Percentiles rank a stretch among this genome's conserved stretches.
phyloP scores from a whole-genome alignment of 2,329 filamentous ascomycete species.

The Mycosphaerella arachidis region DNA sequence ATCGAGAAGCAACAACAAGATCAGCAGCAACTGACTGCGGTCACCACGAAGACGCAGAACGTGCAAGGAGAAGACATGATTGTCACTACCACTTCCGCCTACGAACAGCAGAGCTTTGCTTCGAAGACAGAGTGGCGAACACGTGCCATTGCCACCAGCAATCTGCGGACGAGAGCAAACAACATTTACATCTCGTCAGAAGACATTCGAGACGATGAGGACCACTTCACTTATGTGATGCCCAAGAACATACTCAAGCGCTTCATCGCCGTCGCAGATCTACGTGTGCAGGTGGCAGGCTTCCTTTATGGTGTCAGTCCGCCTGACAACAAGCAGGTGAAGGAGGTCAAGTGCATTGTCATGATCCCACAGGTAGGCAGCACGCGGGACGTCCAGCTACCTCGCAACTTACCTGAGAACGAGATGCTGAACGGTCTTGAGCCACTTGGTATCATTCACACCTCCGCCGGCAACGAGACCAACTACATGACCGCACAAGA shows the following conservation, averaged over 20 bases:
- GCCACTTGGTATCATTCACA: slow-evolving; percentile 92
- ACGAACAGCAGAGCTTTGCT: slow-evolving; percentile 94
- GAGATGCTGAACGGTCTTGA: slow-evolving; percentile 84
- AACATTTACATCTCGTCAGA: slow-evolving; percentile 98
- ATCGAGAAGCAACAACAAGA: slow-evolving; percentile 99
- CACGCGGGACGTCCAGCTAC: slow-evolving; percentile 84
- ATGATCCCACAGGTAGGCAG: slow-evolving; percentile 97
- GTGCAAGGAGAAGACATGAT: slow-evolving; percentile 96
- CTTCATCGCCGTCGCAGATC: slow-evolving; percentile 95
- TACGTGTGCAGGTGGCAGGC: slow-evolving; percentile 92
- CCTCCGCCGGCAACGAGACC: slow-evolving; percentile 87
- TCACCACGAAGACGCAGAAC: slow-evolving; percentile 97
- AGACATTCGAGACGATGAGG: slow-evolving; percentile 85
- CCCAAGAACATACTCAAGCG: slow-evolving; percentile 98
- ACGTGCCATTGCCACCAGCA: slow-evolving; percentile 91
- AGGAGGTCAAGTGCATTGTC: slow-evolving; percentile 93
- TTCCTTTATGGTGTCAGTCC: slow-evolving; percentile 93
- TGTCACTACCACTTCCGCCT: slow-evolving; percentile 95
- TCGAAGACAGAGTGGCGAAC: slow-evolving; percentile 99
- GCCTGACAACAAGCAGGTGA: slow-evolving; percentile 91
- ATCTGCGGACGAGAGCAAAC: slow-evolving; percentile 87
- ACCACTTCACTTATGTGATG: slow-evolving; percentile 92
- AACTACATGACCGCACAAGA: slow-evolving; percentile 95
- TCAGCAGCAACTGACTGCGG: slow-evolving; percentile 90
- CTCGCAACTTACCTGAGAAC: slow-evolving; percentile 84